Evolutionary conservation across 2,329 filamentous ascomycete genomes (phyloP).

Genomic region (Trichoderma brevicompactum): DNA sequence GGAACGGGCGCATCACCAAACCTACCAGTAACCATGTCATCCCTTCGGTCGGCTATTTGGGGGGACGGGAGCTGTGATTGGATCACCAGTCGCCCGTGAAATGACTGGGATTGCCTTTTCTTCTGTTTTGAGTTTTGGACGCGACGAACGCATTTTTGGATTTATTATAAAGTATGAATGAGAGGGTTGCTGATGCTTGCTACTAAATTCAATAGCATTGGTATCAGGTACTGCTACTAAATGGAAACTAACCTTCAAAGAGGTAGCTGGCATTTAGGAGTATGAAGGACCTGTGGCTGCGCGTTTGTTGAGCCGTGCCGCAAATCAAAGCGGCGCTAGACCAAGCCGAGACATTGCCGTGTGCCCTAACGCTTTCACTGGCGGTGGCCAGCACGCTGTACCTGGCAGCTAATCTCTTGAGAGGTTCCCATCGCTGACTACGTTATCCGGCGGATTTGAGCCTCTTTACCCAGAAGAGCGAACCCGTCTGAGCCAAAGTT

Average conservation of each 20-base stretch:
- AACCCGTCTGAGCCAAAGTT: constrained; percentile 1
- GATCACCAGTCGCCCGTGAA: background rate
- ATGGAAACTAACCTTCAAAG: too few relatives aligned
- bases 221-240: too few relatives aligned
- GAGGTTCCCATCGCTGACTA: constrained; percentile 1
- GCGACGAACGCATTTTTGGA: too few relatives aligned
- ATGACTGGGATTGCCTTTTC: background rate
- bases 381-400: too few relatives aligned
- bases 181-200: too few relatives aligned
- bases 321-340: background rate
- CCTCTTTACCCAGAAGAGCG: too few relatives aligned
- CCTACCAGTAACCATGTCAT: constrained; percentile 10
- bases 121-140: background rate
- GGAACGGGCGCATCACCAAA: constrained; percentile 24
- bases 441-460: background rate
- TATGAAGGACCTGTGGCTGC: constrained; percentile 5
- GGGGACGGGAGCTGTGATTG: constrained; percentile 1
- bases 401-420: constrained; percentile 15
- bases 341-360: constrained; percentile 14
- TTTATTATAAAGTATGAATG: too few relatives aligned
- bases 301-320: constrained; percentile 15
- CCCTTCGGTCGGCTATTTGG: constrained; percentile 7
- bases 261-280: background rate
- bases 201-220: too few relatives aligned
- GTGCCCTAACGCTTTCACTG: constrained; percentile 2